These are phyloP conservation scores for Termitomyces sp. DNA, from an alignment of 768 basidiomycete genomes.

Conservation along the genomic window DNA sequence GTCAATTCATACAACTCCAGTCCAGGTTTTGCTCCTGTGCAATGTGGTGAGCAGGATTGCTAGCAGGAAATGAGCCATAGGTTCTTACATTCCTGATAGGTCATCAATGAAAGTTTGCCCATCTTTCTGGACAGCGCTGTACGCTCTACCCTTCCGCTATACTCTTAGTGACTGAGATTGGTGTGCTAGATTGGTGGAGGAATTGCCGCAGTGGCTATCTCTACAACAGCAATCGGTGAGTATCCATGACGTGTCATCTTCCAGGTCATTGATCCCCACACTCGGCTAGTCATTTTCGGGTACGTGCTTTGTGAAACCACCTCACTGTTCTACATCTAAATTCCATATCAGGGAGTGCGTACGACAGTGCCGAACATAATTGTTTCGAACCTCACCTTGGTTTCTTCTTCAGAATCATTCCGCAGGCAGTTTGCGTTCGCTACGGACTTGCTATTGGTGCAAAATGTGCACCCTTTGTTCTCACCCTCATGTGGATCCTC, in stretches of 20 bases:
- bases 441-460: constrained; percentile 83
- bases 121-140: constrained; percentile 79
- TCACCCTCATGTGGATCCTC: constrained; percentile 63
- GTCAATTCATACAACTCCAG: neutral
- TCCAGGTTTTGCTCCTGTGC: constrained; percentile 74
- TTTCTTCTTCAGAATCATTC: constrained; percentile 50
- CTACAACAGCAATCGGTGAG: constrained; percentile 67
- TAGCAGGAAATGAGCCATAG: neutral
- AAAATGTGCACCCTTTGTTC: constrained; percentile 68
- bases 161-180: neutral
- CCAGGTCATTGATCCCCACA: neutral
- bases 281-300: constrained; percentile 73
- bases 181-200: constrained; percentile 50
- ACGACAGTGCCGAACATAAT: neutral
- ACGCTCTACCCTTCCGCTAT: constrained; percentile 15
- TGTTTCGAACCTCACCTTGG: neutral
- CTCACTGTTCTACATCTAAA: neutral
- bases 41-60: constrained; percentile 62
- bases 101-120: constrained; percentile 78
- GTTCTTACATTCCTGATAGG: constrained; percentile 32
- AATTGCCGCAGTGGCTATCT: constrained; percentile 70
- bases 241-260: neutral
- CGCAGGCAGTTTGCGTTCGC: constrained; percentile 70
- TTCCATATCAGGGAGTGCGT: constrained; percentile 63
- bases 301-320: constrained; percentile 27